A percentile compares a stretch with the other conserved stretches of the same genome.
Conservation (phyloP, 495 filamentous ascomycete species). For the Lasiosphaeria ovina region DNA sequence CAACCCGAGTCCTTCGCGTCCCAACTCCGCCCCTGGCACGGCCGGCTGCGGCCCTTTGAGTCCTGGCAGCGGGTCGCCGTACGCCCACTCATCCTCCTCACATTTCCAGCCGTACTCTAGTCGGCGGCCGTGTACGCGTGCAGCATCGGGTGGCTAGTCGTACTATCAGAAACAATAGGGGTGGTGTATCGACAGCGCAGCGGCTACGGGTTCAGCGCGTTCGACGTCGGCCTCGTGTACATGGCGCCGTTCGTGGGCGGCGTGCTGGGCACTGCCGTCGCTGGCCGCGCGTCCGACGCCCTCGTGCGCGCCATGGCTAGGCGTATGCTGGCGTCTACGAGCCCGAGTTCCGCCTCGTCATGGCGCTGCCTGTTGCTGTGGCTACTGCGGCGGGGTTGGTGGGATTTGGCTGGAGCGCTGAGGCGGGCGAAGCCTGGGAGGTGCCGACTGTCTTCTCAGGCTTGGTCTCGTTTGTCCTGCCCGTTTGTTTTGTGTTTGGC, state of each 20-base stretch:
- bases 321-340: slow-evolving; percentile 89
- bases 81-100: slow-evolving; percentile 80
- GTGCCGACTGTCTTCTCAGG: slow-evolving; percentile 94
- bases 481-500: too few species aligned
- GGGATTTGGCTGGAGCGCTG: slow-evolving; percentile 89
- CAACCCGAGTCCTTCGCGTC: slow-evolving; percentile 67
- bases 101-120: slow-evolving; percentile 90
- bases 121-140: slow-evolving; percentile 81
- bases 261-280: slow-evolving; percentile 84
- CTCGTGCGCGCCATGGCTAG: slow-evolving; percentile 78
- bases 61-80: slow-evolving; percentile 73
- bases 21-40: slow-evolving; percentile 70
- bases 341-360: slow-evolving; percentile 90
- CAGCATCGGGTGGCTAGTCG: slow-evolving; percentile 88
- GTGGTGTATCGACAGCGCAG: slow-evolving; percentile 65
- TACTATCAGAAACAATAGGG: slow-evolving; percentile 83
- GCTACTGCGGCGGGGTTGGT: slow-evolving; percentile 83
- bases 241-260: slow-evolving; percentile 87
- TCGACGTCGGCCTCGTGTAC: slow-evolving; percentile 84
- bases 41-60: slow-evolving; percentile 66
- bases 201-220: slow-evolving; percentile 72
- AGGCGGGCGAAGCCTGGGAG: slow-evolving; percentile 75
- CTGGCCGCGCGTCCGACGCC: slow-evolving; percentile 83
- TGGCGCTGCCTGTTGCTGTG: slow-evolving; percentile 79
- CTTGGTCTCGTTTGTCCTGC: slow-evolving; percentile 71